These are phyloP conservation scores for Chlamydomonas sphaeroides DNA, from an alignment of 139 green algal genomes.

Conservation along the genomic window DNA sequence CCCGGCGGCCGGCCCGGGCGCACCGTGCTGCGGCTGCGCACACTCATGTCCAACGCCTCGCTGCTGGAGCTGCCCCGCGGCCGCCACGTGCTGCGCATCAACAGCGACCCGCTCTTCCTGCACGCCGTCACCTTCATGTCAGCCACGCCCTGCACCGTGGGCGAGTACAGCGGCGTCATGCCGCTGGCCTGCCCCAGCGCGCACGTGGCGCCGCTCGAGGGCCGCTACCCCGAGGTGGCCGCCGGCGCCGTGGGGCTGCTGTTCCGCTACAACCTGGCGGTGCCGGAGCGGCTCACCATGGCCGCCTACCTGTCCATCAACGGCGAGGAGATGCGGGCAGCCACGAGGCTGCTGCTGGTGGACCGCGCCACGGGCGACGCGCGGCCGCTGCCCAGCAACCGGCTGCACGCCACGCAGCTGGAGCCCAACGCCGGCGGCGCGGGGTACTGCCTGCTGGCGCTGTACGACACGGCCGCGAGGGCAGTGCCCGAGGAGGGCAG, in stretches of 20 bases:
- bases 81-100: slow-evolving; percentile 65
- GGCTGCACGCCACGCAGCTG: slow-evolving; percentile 25
- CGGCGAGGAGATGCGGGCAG: slow-evolving; percentile 47
- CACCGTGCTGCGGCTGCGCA: slow-evolving; percentile 57
- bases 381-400: slow-evolving; percentile 23
- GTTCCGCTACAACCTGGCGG: slow-evolving; percentile 42
- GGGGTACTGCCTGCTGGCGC: slow-evolving; percentile 56
- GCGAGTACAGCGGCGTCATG: slow-evolving; percentile 35
- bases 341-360: slow-evolving; percentile 48
- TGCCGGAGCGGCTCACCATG: slow-evolving; percentile 21
- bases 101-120: slow-evolving; percentile 38
- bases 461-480: slow-evolving; percentile 24
- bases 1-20: slow-evolving; percentile 8
- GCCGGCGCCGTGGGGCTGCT: slow-evolving; percentile 5
- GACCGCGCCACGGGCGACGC: slow-evolving; percentile 39
- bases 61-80: slow-evolving; percentile 69
- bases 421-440: not conserved
- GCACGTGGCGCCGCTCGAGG: not conserved
- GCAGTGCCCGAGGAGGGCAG: slow-evolving; percentile 39
- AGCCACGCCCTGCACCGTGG: slow-evolving; percentile 30
- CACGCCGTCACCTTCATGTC: slow-evolving; percentile 57
- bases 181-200: not conserved
- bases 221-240: slow-evolving; percentile 1
- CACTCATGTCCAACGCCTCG: slow-evolving; percentile 37
- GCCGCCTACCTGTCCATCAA: slow-evolving; percentile 43